Evolutionary conservation across 2,329 filamentous ascomycete genomes (phyloP).

Genomic region (Alternaria panax): DNA sequence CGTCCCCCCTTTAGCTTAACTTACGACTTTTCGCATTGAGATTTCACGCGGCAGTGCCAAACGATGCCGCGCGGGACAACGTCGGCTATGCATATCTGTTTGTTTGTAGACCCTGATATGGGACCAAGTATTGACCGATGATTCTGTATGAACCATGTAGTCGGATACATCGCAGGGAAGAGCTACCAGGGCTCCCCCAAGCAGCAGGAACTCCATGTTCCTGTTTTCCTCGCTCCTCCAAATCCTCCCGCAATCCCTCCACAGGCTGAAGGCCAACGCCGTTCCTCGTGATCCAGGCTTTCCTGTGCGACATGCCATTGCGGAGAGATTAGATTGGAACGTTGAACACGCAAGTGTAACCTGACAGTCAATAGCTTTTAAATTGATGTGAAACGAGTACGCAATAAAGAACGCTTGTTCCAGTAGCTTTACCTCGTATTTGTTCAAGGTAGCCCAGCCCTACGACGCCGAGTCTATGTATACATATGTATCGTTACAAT

Average conservation of each 20-base stretch:
- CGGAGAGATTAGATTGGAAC: no score
- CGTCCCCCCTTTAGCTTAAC: not conserved
- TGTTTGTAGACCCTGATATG: slow-evolving; percentile 6
- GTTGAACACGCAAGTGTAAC: not conserved
- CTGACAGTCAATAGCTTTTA: not conserved
- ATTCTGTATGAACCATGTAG: slow-evolving; percentile 10
- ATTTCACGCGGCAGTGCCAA: slow-evolving; percentile 11
- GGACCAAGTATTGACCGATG: slow-evolving; percentile 2
- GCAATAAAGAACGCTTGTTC: not conserved
- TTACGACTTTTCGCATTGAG: not conserved
- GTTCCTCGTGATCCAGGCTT: not conserved
- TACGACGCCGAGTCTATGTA: not conserved
- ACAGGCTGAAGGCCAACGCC: slow-evolving; percentile 3
- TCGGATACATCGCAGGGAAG: slow-evolving; percentile 8
- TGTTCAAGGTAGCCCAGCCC: not conserved
- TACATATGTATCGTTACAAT: slow-evolving; percentile 1
- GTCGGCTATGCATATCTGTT: slow-evolving; percentile 1
- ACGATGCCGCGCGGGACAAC: slow-evolving; percentile 10
- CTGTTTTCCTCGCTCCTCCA: slow-evolving; percentile 14
- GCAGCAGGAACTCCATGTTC: slow-evolving; percentile 16
- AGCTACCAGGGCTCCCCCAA: slow-evolving; percentile 10
- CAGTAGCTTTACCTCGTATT: not conserved
- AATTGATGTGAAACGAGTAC: not conserved
- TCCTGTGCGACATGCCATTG: not conserved
- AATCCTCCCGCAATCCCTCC: slow-evolving; percentile 20